phyloP scores from a whole-genome alignment of 164 flowering plant species.

The Sextonia rubra region DNA sequence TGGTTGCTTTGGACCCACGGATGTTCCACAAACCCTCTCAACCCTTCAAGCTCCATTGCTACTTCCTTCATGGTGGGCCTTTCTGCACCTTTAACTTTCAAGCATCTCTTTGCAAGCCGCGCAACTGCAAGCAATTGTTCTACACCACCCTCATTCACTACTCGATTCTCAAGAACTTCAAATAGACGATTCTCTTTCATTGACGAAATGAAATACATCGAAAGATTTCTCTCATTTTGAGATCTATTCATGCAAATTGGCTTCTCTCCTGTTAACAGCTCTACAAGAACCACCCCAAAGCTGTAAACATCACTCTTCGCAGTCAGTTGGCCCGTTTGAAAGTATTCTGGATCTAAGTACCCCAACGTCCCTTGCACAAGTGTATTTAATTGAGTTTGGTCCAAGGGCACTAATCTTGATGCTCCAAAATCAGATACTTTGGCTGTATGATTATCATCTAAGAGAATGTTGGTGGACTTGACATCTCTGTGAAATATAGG shows the following conservation, averaged over 20 bases:
- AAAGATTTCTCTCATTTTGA: neutral
- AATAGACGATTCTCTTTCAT: constrained; percentile 7
- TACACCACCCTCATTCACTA: neutral
- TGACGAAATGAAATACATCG: neutral
- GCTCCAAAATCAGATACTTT: constrained; percentile 36
- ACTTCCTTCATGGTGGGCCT: constrained; percentile 9
- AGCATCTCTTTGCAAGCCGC: constrained; percentile 6
- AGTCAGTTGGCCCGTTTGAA: constrained; percentile 1
- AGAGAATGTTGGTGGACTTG: constrained; percentile 37
- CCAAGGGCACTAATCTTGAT: constrained; percentile 2
- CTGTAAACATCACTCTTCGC: constrained; percentile 16
- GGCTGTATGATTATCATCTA: constrained; percentile 28
- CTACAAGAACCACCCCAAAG: constrained; percentile 13
- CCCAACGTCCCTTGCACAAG: constrained; percentile 12
- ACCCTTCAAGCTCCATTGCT: constrained; percentile 1
- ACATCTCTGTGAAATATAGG: constrained; percentile 44
- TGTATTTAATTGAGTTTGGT: constrained; percentile 4
- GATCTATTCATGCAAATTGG: neutral
- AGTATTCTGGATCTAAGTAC: constrained; percentile 14
- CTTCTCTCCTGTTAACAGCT: constrained; percentile 12
- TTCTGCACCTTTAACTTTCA: constrained; percentile 1
- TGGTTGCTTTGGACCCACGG: neutral
- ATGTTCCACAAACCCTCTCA: constrained; percentile 1
- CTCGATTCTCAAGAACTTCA: constrained; percentile 1
- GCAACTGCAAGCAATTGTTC: neutral